Conservation (phyloP, 2,329 filamentous ascomycete species). For the Fusarium succisae region DNA sequence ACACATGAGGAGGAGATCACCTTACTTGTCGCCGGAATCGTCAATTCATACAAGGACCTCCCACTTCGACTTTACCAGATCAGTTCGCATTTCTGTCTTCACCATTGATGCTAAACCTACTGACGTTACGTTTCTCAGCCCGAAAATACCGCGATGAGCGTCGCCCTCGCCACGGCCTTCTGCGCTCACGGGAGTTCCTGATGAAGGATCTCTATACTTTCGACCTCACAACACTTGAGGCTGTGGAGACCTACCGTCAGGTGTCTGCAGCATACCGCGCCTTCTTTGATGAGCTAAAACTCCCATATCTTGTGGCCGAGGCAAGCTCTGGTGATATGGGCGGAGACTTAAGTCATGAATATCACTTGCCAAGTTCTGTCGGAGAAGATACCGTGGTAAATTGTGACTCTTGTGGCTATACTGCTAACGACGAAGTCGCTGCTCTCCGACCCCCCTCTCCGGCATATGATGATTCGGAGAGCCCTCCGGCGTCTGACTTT, state of each 20-base stretch:
- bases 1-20: conserved; percentile 99
- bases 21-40: conserved; percentile 73
- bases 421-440: conserved; percentile 90
- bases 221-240: conserved; percentile 73
- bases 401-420: conserved; percentile 77
- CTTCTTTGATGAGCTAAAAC: conserved; percentile 82
- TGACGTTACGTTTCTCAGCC: conserved; percentile 57
- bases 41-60: conserved; percentile 85
- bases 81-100: conserved; percentile 54
- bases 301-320: conserved; percentile 85
- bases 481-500: conserved; percentile 30
- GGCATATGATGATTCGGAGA: not conserved
- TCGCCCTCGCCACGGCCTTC: conserved; percentile 84
- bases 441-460: conserved; percentile 40
- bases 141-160: conserved; percentile 95
- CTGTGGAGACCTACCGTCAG: conserved; percentile 80
- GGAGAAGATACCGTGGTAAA: conserved; percentile 88
- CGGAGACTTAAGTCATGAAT: conserved; percentile 92
- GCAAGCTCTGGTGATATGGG: conserved; percentile 98
- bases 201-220: conserved; percentile 99
- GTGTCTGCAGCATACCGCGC: conserved; percentile 78
- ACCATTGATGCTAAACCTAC: not conserved
- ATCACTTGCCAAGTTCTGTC: conserved; percentile 80
- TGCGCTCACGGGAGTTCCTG: conserved; percentile 89
- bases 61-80: conserved; percentile 92